Evolutionary conservation across 108 stramenopile species (phyloP).

Genomic region (Cylindrotheca closterium): DNA sequence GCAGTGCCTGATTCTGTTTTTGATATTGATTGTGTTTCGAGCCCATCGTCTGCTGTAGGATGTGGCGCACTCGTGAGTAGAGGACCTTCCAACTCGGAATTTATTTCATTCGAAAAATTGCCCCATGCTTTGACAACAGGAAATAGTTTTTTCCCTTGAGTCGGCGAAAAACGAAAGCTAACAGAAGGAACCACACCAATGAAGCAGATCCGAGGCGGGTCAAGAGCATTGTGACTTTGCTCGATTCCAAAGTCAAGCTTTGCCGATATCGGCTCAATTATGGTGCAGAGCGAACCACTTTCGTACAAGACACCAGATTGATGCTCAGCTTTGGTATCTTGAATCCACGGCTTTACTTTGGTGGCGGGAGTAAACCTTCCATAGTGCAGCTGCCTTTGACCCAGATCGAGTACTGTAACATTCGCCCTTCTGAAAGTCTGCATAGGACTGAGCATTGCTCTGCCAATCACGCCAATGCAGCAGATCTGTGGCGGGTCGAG

Average conservation of each 20-base stretch:
- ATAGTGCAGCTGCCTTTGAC: conserved; percentile 63
- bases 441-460: no score
- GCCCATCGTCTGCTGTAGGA: neutral
- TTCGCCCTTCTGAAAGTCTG: no score
- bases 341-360: conserved; percentile 62
- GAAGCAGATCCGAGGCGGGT: conserved; percentile 59
- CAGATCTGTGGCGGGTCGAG: no score
- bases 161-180: conserved; percentile 52
- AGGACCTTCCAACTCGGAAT: neutral
- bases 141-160: conserved; percentile 51
- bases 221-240: conserved; percentile 32
- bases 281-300: conserved; percentile 40
- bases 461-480: no score
- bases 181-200: conserved; percentile 72
- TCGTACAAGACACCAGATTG: conserved; percentile 34
- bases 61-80: neutral
- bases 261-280: conserved; percentile 74
- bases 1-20: neutral
- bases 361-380: conserved; percentile 43
- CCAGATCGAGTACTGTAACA: conserved; percentile 74
- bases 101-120: conserved; percentile 5
- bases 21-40: no score
- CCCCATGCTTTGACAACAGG: conserved; percentile 60
- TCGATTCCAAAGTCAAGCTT: conserved; percentile 66
- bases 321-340: conserved; percentile 20